Percentiles rank a stretch among this genome's conserved stretches.
Evolutionary conservation across 2,329 filamentous ascomycete species (phyloP).

Genomic region (Exserohilum rostratum): DNA sequence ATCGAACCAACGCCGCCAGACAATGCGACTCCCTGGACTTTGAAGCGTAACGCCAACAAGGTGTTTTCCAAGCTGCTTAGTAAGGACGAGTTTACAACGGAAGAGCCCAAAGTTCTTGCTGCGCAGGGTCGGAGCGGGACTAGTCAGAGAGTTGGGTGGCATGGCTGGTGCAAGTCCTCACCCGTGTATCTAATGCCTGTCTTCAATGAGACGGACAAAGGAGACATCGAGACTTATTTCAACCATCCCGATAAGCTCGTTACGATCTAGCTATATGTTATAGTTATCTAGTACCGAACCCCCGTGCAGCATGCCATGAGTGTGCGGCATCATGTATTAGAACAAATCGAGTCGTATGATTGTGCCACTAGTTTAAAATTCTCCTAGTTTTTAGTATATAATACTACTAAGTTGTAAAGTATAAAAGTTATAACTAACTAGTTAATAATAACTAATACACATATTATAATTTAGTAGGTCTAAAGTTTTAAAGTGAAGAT

Average conservation of each 20-base stretch:
- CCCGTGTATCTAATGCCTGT: not conserved
- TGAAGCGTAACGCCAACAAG: not conserved
- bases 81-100: not conserved
- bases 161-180: conserved; percentile 7
- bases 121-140: not conserved
- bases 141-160: not conserved
- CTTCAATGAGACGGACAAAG: not conserved
- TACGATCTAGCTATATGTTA: not conserved
- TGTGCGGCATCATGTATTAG: too few species aligned
- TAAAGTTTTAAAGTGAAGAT: too few species aligned
- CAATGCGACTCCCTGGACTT: not conserved
- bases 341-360: too few species aligned
- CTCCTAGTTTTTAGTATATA: too few species aligned
- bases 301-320: not conserved
- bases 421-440: too few species aligned
- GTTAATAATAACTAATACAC: too few species aligned
- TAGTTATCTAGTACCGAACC: not conserved
- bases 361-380: too few species aligned
- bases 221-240: not conserved
- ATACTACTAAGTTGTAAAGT: too few species aligned
- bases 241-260: not conserved
- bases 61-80: conserved; percentile 8
- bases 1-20: conserved; percentile 8
- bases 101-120: conserved; percentile 1
- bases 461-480: too few species aligned